Conservation (phyloP, 106 monocot genomes). For the Dendrobium nobile region DNA sequence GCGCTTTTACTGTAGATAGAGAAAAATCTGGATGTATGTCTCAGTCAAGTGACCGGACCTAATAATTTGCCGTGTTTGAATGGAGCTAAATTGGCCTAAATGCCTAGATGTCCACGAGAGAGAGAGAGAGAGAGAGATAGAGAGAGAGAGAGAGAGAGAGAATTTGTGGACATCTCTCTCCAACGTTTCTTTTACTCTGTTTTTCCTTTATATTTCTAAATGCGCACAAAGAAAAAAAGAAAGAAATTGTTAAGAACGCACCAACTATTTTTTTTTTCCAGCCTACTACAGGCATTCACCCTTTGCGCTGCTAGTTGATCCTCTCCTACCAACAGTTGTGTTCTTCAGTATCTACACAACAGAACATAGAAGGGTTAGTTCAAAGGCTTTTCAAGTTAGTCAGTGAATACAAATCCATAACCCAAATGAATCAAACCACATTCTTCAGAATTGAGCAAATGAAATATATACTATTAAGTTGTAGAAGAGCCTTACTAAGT, state of each 20-base stretch:
- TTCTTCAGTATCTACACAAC: conserved; percentile 8
- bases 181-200: too few species aligned
- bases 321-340: background rate
- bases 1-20: too few species aligned
- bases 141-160: too few species aligned
- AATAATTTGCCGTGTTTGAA: too few species aligned
- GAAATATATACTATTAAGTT: too few species aligned
- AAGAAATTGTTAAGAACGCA: background rate
- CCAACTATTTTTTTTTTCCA: background rate
- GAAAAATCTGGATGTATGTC: too few species aligned
- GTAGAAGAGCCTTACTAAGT: too few species aligned
- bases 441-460: background rate
- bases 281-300: background rate
- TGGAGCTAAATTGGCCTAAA: background rate
- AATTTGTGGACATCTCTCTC: too few species aligned
- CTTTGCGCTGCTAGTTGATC: background rate
- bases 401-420: background rate
- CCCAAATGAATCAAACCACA: background rate
- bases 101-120: background rate
- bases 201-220: background rate
- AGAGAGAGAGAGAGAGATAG: too few species aligned
- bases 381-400: background rate
- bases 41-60: too few species aligned
- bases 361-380: background rate
- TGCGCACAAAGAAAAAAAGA: background rate